These are phyloP conservation scores for Fomes fomentarius DNA, from an alignment of 1,284 basidiomycete genomes.

Conservation along the genomic window DNA sequence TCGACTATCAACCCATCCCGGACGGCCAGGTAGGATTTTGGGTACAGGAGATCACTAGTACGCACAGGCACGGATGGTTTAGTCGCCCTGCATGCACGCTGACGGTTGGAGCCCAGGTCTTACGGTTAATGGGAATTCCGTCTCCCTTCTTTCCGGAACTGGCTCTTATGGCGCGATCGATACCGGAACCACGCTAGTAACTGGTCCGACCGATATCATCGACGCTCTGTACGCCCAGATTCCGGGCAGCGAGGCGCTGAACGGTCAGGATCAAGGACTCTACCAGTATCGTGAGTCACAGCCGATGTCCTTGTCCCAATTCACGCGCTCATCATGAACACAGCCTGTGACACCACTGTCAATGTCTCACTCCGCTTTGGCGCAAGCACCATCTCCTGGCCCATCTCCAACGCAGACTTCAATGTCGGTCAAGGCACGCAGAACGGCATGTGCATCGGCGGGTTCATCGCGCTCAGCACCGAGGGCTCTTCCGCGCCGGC, in stretches of 20 bases:
- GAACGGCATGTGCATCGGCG: slow-evolving; percentile 72
- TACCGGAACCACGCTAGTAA: slow-evolving; percentile 92
- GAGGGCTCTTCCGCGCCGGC: slow-evolving; percentile 55
- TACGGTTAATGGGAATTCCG: slow-evolving; percentile 58
- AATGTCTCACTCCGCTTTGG: slow-evolving; percentile 78
- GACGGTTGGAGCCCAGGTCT: slow-evolving; percentile 41
- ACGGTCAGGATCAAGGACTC: slow-evolving; percentile 71
- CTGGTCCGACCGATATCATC: slow-evolving; percentile 73
- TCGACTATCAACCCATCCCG: slow-evolving; percentile 75
- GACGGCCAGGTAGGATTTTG: slow-evolving; percentile 44
- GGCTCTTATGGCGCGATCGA: slow-evolving; percentile 70
- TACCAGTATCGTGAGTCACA: slow-evolving; percentile 68
- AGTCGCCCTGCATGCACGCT: background rate
- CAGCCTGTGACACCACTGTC: slow-evolving; percentile 76
- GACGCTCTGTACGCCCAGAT: slow-evolving; percentile 76
- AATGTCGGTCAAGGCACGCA: slow-evolving; percentile 53
- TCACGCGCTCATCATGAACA: too few relatives aligned
- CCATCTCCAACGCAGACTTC: slow-evolving; percentile 82
- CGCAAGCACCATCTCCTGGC: slow-evolving; percentile 58
- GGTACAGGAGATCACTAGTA: slow-evolving; percentile 28
- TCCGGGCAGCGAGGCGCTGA: slow-evolving; percentile 61
- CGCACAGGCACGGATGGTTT: background rate
- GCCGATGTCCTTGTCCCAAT: too few relatives aligned
- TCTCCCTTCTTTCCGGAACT: slow-evolving; percentile 51
- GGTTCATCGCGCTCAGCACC: slow-evolving; percentile 75